Base-by-base conservation (phyloP, 768 basidiomycete genomes). In the Mycena capillaripes region DNA sequence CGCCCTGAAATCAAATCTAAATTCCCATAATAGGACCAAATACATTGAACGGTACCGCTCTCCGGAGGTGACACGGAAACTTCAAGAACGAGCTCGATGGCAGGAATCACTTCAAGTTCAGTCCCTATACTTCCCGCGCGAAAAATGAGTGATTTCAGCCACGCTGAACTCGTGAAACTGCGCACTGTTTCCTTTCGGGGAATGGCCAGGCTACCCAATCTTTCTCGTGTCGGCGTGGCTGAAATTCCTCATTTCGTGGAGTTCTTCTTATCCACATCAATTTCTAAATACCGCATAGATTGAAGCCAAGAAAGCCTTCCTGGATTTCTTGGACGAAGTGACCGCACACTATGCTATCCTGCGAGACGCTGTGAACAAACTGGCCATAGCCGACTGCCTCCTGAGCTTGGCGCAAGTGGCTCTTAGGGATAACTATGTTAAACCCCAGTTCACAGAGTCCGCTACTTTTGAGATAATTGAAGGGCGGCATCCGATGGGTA, bases 401-500 rank as follows among this genome's bases (percentile, higher is more conserved):
- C 84, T 93, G 68, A 95, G 95, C 76, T 86, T 99, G 17, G 94
- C 97, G 0, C 89, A 89, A 53, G 92, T 97, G 5, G 94, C 95
- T 1, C 84, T 93, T 42, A 90, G 90, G 69, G 87, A 89, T 16
- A 92, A 92, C 56, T 98, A 96, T 75, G 90, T 91, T 38, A 91
- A 92, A 55, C 97, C 97, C 1, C 82, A 86, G 71, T 94, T 98
- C 76, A 89, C 89, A 0, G 88, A 91, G 9, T 62, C 30, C 7
- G 88, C 91, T 57, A 80, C 80, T 29, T 84, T 98, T 16, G 91
- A 95, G 70, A 93, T 98, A 34, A 81, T 87, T 14, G 90, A 92
- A n/a, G 97, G 95, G 0, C 88, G 96, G 14, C 97, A 99, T 84
- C 97, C 97, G 0, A 96, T 99, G 90, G 90, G 71, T 59, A n/a